Percentiles rank a stretch among this genome's conserved stretches.
Evolutionary conservation across 495 filamentous ascomycete species (phyloP).

Genomic region (Achaetomiella virescens): DNA sequence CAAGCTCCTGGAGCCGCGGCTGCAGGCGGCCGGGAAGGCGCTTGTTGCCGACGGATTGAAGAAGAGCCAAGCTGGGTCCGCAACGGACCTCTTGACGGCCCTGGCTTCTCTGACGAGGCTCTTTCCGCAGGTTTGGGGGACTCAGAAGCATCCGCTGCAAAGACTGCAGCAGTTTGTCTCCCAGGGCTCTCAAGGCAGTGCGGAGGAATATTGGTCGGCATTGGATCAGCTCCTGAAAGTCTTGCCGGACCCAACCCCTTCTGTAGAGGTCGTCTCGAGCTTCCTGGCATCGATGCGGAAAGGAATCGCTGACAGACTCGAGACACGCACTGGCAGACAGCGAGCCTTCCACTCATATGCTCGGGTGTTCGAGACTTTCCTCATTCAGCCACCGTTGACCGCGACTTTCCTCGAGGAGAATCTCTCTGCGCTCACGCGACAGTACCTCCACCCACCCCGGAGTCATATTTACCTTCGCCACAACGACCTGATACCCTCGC

Average conservation of each 20-base stretch:
- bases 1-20: conserved; percentile 40
- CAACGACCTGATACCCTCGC: conserved; percentile 26
- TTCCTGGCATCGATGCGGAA: conserved; percentile 59
- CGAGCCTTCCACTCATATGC: conserved; percentile 72
- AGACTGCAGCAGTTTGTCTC: conserved; percentile 68
- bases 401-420: conserved; percentile 39
- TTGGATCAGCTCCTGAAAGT: conserved; percentile 52
- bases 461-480: conserved; percentile 31
- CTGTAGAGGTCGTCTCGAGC: conserved; percentile 42
- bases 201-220: conserved; percentile 63
- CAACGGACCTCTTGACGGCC: conserved; percentile 58
- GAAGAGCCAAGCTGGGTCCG: conserved; percentile 63
- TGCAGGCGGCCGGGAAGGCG: conserved; percentile 56
- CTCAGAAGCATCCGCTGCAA: conserved; percentile 58
- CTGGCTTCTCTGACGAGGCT: conserved; percentile 55
- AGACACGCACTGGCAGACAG: conserved; percentile 57
- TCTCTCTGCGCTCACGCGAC: conserved; percentile 35
- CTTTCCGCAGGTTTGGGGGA: conserved; percentile 66
- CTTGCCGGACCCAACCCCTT: conserved; percentile 52
- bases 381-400: conserved; percentile 24
- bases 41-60: conserved; percentile 65
- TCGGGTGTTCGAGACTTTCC: conserved; percentile 46
- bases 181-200: conserved; percentile 71
- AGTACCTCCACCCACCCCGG: conserved; percentile 36
- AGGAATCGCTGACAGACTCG: conserved; percentile 67